Base-by-base conservation (phyloP, 805 yeast species). In the Metschnikowia henanensis region DNA sequence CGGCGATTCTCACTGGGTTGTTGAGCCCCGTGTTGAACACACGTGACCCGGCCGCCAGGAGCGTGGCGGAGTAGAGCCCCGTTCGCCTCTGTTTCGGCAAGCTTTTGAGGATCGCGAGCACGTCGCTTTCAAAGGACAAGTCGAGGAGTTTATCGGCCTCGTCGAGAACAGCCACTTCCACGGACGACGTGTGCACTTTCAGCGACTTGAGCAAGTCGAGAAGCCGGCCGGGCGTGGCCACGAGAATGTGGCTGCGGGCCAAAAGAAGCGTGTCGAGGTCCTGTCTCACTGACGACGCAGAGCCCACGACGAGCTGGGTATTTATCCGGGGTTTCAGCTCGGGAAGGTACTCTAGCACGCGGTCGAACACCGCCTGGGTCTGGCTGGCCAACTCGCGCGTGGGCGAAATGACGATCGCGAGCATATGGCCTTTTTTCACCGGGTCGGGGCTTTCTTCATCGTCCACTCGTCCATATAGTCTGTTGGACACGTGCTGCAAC, bases 101-200 rank as follows among this genome's bases (percentile, higher is more conserved):
- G 35, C 75, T 61, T 26, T 78, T 72, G 30, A 92, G 68, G 22
- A 92, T 87, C 23, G 75, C 69, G 33, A 82, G 79, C 33, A 87
- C 80, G 34, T 89, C 90, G 32, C 70, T 72, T 21, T 77, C 79
- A 59, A 90, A 89, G 30, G 90, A 85, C 21, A 81, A 62, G 59
- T 91, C 98, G 26, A 92, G 70, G 28, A 92, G 71, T 53, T 89
- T 79, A 58, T 94, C 99, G 6, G 98, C 98, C 65, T 94, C 98
- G 62, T 94, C 99, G 31, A 94, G 62, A 4, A 94, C 82, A 10
- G 87, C 74, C 30, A 86, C 76, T 52, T 88, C 95, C 39, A 90
- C 75, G 3, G 84, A 73, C 4, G 68, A 66, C 0, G 89, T 75
- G 50, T 78, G 79, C 3, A 90, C 84, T 19, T 68, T 62, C 13